phyloP scores from a whole-genome alignment of 75 land plant species.

The Sequoiadendron giganteum region DNA sequence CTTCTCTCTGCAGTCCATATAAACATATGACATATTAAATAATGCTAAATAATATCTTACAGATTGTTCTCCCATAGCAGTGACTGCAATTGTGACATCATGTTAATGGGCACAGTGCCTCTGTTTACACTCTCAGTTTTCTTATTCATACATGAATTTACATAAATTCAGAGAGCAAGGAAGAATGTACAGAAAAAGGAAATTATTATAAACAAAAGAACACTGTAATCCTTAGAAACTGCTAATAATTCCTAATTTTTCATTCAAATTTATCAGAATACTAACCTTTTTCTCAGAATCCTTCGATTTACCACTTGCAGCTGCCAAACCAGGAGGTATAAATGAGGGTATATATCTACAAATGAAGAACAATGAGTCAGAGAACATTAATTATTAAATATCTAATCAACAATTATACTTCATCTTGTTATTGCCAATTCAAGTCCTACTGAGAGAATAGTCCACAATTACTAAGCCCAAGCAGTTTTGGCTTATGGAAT shows the following conservation, averaged over 20 bases:
- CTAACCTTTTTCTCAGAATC: constrained; percentile 45
- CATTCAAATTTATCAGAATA: neutral
- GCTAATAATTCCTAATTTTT: neutral
- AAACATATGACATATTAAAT: neutral
- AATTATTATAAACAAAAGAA: neutral
- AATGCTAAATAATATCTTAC: neutral
- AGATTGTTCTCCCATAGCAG: neutral
- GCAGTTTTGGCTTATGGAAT: neutral
- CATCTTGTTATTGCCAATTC: neutral
- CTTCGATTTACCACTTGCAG: constrained; percentile 35
- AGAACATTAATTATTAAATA: neutral
- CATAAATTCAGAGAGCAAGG: neutral
- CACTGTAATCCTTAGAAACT: neutral
- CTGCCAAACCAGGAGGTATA: constrained; percentile 57
- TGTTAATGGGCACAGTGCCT: neutral
- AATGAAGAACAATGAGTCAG: neutral
- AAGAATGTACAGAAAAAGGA: neutral
- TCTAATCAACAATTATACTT: neutral
- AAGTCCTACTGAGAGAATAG: neutral
- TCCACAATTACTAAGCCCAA: neutral
- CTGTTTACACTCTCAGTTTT: neutral
- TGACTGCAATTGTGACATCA: neutral
- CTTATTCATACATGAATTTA: neutral
- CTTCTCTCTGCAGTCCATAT: constrained; percentile 37
- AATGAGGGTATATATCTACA: constrained; percentile 56